Conservation (phyloP, 345 rosid species). For the Angophora floribunda region DNA sequence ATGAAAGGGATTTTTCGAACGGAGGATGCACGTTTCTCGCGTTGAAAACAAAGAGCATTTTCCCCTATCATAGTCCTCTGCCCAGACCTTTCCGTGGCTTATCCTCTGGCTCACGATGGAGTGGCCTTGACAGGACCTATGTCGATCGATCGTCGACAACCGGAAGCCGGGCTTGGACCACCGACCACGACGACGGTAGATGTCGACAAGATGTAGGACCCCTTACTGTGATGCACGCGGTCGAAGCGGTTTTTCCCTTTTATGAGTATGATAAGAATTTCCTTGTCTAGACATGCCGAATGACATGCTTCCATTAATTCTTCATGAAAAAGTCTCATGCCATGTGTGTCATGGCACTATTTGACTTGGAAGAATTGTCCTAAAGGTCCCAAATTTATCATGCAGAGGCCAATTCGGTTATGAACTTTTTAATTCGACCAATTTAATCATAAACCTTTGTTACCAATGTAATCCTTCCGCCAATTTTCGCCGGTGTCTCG, state of each 20-base stretch:
- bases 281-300: not conserved
- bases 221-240: not conserved
- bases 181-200: not conserved
- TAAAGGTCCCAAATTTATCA: not conserved
- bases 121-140: not conserved
- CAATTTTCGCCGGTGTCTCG: no score
- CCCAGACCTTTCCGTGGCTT: not conserved
- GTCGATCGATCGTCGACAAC: not conserved
- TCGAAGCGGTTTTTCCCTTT: not conserved
- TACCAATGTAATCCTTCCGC: not conserved
- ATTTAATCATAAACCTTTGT: not conserved
- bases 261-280: not conserved
- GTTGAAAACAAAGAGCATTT: not conserved
- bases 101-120: not conserved
- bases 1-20: not conserved
- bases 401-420: rapidly evolving
- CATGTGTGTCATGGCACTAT: not conserved
- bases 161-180: not conserved
- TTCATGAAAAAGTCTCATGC: not conserved
- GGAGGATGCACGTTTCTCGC: not conserved
- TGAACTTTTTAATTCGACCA: rapidly evolving
- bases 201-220: not conserved
- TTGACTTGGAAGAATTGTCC: not conserved
- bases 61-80: not conserved
- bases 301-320: not conserved